A percentile compares a stretch with the other conserved stretches of the same genome.
phyloP scores from a whole-genome alignment of 2,329 filamentous ascomycete genomes.

The Blastomyces silverae region DNA sequence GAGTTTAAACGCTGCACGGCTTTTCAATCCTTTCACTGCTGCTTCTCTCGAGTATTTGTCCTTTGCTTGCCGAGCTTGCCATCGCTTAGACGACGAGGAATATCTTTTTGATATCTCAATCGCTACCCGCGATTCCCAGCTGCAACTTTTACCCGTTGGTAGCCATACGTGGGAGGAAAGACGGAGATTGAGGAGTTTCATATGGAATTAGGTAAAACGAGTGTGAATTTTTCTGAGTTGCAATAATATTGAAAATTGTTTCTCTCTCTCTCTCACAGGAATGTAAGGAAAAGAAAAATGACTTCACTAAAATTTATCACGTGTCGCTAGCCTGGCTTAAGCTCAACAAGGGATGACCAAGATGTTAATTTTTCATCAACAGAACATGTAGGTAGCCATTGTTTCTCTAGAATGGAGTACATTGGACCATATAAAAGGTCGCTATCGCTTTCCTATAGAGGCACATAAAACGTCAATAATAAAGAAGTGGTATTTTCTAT shows the following conservation, averaged over 20 bases:
- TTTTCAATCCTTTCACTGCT: conserved; percentile 72
- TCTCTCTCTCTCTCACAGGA: not conserved
- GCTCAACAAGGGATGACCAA: too few relatives aligned
- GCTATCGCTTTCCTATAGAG: not conserved
- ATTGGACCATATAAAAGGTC: not conserved
- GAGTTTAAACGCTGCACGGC: conserved; percentile 87
- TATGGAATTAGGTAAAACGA: not conserved
- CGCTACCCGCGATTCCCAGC: not conserved
- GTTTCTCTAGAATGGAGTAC: not conserved
- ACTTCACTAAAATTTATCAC: not conserved
- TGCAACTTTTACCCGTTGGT: not conserved
- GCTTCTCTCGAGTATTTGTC: conserved; percentile 71
- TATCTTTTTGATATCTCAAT: conserved; percentile 19
- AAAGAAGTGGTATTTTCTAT: not conserved
- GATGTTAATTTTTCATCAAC: not conserved
- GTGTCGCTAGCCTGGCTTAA: not conserved
- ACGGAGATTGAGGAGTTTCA: conserved; percentile 5
- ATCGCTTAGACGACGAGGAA: conserved; percentile 60
- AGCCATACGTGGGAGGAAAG: conserved; percentile 7
- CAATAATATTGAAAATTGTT: not conserved
- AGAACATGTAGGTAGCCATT: not conserved
- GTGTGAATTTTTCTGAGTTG: not conserved
- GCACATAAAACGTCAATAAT: not conserved
- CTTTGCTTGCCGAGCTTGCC: conserved; percentile 70
- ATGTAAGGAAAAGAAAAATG: not conserved